Base-by-base conservation (phyloP, 2,329 filamentous ascomycete genomes). In the Aurifilum marmelostoma region DNA sequence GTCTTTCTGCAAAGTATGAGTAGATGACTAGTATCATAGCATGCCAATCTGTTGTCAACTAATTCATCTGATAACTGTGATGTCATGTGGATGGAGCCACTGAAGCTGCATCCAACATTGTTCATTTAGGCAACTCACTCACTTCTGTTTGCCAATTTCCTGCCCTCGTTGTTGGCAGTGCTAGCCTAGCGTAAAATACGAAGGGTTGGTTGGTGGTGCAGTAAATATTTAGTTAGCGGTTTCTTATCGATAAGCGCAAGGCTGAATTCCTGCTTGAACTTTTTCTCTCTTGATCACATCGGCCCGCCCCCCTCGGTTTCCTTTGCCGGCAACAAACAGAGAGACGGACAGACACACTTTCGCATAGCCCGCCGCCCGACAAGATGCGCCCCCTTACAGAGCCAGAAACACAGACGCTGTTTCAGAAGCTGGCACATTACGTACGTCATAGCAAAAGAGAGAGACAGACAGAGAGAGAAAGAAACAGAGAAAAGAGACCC, bases 401-500 rank as follows among this genome's bases (percentile, higher is more conserved):
- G 79, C 81, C 84, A 77, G 91, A 94, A 82, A 92, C 90, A 69
- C 89, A 92, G 79, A 92, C 91, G 1, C 89, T 97, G 75, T 97
- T 97, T 81, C 88, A 91, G 75, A 97, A 98, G 84, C 89, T 99
- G 54, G 96, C 96, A 69, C 92, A 94, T 80, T 99, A 98, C 84
- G 67, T 68, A 68, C 21, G 67, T 61, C 8, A 54, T 7, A n/a
- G 7, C 34, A 29, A 37, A 32, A 24, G 24, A 4, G 2, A 9
- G 8, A n/a, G 6, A 11, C 5, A n/a, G n/a, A n/a, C 1, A 18
- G 27, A 18, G 11, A 37, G 41, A 21, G 29, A 21, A 9, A 37
- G 7, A 16, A 14, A 14, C n/a, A 32, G 34, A 16, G 21, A n/a
- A 32, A 29, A 16, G 3, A 4, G n/a, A 32, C 18, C 21, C n/a